A percentile compares a stretch with the other conserved stretches of the same genome.
These are phyloP conservation scores for Neurospora terricola DNA, from an alignment of 495 filamentous ascomycete species.

Conservation along the genomic window DNA sequence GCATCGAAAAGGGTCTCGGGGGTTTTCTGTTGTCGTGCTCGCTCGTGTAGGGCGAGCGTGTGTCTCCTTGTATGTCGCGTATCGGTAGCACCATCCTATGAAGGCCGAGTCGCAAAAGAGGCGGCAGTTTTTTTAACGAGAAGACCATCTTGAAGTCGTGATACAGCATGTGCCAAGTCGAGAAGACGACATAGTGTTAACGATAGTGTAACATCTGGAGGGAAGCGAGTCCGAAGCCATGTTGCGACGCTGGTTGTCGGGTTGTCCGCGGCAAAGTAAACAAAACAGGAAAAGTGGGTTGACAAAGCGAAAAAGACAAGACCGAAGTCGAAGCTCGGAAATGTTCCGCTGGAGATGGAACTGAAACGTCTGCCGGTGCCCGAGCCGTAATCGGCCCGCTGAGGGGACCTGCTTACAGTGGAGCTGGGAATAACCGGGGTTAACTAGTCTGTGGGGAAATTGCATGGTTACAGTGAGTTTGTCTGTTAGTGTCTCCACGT, in stretches of 20 bases:
- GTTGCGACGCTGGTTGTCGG: neutral
- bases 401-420: neutral
- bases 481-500: neutral
- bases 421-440: neutral
- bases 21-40: neutral
- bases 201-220: neutral
- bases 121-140: too few relatives aligned
- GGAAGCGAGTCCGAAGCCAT: neutral
- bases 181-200: neutral
- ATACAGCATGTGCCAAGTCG: neutral
- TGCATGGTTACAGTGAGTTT: neutral
- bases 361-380: neutral
- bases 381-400: neutral
- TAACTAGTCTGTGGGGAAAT: neutral
- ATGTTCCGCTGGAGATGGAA: neutral
- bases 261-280: neutral
- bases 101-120: neutral
- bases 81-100: neutral
- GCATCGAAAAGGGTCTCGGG: neutral
- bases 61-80: neutral
- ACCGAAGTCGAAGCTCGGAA: neutral
- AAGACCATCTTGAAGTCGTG: neutral
- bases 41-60: neutral
- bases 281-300: neutral
- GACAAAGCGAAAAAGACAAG: neutral